These are phyloP conservation scores for Phlebiopsis gigantea DNA, from an alignment of 768 basidiomycete genomes.

Conservation along the genomic window DNA sequence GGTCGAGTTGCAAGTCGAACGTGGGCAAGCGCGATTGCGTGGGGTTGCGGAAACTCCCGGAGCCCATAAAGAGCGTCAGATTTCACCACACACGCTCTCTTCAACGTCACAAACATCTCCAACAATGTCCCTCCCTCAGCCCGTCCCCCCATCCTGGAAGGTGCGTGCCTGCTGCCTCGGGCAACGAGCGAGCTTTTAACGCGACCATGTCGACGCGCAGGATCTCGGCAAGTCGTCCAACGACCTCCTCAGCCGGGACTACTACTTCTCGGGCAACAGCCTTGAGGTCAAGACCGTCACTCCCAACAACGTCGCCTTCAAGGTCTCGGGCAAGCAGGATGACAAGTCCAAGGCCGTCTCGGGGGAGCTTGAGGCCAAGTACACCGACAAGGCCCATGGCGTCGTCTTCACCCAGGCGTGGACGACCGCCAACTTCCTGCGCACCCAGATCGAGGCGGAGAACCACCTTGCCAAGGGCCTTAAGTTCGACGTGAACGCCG, in stretches of 20 bases:
- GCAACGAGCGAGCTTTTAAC: slow-evolving; percentile 1
- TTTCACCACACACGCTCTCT: slow-evolving; percentile 17
- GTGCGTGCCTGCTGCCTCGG: slow-evolving; percentile 33
- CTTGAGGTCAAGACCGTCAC: slow-evolving; percentile 89
- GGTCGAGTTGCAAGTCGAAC: slow-evolving; percentile 9
- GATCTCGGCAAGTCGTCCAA: slow-evolving; percentile 97
- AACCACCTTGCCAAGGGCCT: slow-evolving; percentile 96
- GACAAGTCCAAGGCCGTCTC: slow-evolving; percentile 66
- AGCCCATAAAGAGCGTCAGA: slow-evolving; percentile 21
- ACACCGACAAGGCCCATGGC: slow-evolving; percentile 86
- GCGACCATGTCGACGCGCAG: slow-evolving; percentile 31
- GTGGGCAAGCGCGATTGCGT: slow-evolving; percentile 9
- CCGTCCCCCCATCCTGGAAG: slow-evolving; percentile 97
- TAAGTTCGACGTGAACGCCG: slow-evolving; percentile 86
- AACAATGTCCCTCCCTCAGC: slow-evolving; percentile 87
- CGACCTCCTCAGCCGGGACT: slow-evolving; percentile 92
- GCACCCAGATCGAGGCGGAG: slow-evolving; percentile 89
- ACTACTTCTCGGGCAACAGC: slow-evolving; percentile 64
- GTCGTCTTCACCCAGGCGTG: slow-evolving; percentile 92
- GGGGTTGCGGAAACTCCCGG: slow-evolving; percentile 20
- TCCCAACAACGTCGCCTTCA: slow-evolving; percentile 88
- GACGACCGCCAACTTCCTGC: slow-evolving; percentile 92
- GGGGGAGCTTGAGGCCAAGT: slow-evolving; percentile 96
- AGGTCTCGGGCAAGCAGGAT: slow-evolving; percentile 82
- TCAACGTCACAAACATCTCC: slow-evolving; percentile 26